A percentile compares a stretch with the other conserved stretches of the same genome.
phyloP scores from a whole-genome alignment of 1,284 basidiomycete species.

The Amylostereum areolatum region DNA sequence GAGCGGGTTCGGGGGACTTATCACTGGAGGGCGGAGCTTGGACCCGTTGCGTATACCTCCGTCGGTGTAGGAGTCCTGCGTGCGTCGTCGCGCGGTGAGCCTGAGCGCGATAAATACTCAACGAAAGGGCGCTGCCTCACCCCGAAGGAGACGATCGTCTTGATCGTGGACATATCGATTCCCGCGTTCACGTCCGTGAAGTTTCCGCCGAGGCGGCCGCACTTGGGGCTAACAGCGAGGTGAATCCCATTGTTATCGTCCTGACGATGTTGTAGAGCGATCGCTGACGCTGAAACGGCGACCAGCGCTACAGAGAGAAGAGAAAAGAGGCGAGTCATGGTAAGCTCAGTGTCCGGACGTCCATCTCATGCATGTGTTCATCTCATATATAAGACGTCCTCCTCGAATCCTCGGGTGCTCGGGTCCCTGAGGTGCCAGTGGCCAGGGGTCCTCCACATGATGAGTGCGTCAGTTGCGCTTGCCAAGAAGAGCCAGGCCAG shows the following conservation, averaged over 20 bases:
- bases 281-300: too few relatives aligned
- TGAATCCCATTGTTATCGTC: conserved; percentile 22
- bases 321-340: too few relatives aligned
- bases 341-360: too few relatives aligned
- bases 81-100: not conserved
- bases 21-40: conserved; percentile 22
- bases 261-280: too few relatives aligned
- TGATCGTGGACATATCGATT: conserved; percentile 19
- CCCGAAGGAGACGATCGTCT: conserved; percentile 35
- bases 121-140: conserved; percentile 15
- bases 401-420: too few relatives aligned
- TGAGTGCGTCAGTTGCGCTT: too few relatives aligned
- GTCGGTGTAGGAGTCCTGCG: conserved; percentile 26
- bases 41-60: conserved; percentile 25
- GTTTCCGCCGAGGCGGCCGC: conserved; percentile 24
- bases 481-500: too few relatives aligned
- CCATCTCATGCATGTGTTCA: too few relatives aligned
- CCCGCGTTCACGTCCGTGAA: conserved; percentile 32
- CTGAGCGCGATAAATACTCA: not conserved
- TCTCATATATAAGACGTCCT: too few relatives aligned
- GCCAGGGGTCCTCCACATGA: too few relatives aligned
- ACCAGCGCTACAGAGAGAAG: too few relatives aligned
- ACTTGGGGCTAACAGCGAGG: conserved; percentile 29
- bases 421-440: too few relatives aligned
- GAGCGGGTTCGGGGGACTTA: conserved; percentile 21